Evolutionary conservation across 2,329 filamentous ascomycete species (phyloP), one percentile per base, ranked within the genome.

Genomic region (Stylonectria norvegica): DNA sequence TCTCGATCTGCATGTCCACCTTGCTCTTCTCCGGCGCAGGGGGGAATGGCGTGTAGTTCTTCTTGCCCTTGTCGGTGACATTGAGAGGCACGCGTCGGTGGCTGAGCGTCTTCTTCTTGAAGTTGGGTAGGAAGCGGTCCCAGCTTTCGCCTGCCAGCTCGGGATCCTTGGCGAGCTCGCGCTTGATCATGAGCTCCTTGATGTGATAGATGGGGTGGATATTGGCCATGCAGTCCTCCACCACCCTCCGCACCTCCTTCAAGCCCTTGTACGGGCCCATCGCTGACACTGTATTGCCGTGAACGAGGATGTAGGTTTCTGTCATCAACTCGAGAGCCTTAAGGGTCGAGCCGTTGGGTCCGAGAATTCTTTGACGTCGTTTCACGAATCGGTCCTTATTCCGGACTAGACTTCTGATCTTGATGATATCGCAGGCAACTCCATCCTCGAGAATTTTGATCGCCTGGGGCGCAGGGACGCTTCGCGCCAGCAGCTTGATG

Each of bases 1-100:
- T 90, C 74, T 98, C 93, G 71, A 98, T 95, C 76, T 98, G 91
- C 67, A 89, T 70, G 68, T 98, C 93, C 56, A 98, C 79, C 80
- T 97, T 98, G 80, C 90, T 96, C 86, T 95, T 95, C 76, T 98
- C 91, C 52, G 90, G 89, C 30, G 89, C 80, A 5, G 93, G 93
- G 34, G 93, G 93, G 82, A 98, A 98, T 8, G 93, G 91, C 51
- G 94, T 98, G 74, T 96, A 98, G 10, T 75, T 68, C 78, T 95
- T 97, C 78, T 91, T 95, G 62, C 73, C 68, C 78, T 98, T 98
- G 73, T 98, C 90, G 38, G 80, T 89, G 61, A 98, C 83, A 59
- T 87, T 89, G 73, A 80, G 79, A 0, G 93, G 94, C 55, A 83
- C 81, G 53, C 81, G 79, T 52, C 93, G 78, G 71, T 89, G 90